Base-by-base conservation (phyloP, 1,284 basidiomycete genomes). In the Athelia psychrophila region DNA sequence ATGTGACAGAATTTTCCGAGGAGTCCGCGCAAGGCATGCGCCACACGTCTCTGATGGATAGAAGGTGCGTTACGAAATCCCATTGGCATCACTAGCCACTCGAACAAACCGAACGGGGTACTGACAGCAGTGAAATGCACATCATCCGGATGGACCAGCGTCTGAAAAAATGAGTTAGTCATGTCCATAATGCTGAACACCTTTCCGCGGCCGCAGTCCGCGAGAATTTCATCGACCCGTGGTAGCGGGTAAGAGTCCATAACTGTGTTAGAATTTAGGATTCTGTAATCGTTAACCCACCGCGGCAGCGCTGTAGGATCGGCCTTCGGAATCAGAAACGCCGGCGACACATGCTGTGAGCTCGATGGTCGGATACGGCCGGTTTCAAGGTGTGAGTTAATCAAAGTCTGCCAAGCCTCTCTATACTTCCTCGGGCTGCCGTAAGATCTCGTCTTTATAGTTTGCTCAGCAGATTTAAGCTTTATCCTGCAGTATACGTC, bases 81-180 rank as follows among this genome's bases (percentile, higher is more conserved):
- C 55, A 63, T 62, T 0, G 61, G 65, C 68, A 68, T 68, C 0
- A 66, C 60, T 0, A 40, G 25, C 62, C 64, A 70, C 27, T 69
- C 56, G 16, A 58, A 66, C 0, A 64, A 23, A 0, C 63, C 62
- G 47, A 54, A 63, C 0, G 55, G 27, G 6, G 27, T 30, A 6
- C 6, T 30, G 6, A 30, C 27, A 5, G 27, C 27, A 5, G 27
- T 30, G 27, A 6, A 30, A 30, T 5, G 27, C 13, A 30, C 27
- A 13, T 30, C 27, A 13, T 30, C 27, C 27, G 27, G 27, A 13
- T 30, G 27, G 6, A 30, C 27, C 27, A 5, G 5, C 5, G 27
- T 30, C 27, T 30, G 27, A 13, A 30, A 30, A 13, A 30, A 30
- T 13, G 27, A 30, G 27, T 30, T 13, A 30, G 6, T 5, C 27